phyloP scores from a whole-genome alignment of 2,329 filamentous ascomycete genomes.

The Didymella sp. region DNA sequence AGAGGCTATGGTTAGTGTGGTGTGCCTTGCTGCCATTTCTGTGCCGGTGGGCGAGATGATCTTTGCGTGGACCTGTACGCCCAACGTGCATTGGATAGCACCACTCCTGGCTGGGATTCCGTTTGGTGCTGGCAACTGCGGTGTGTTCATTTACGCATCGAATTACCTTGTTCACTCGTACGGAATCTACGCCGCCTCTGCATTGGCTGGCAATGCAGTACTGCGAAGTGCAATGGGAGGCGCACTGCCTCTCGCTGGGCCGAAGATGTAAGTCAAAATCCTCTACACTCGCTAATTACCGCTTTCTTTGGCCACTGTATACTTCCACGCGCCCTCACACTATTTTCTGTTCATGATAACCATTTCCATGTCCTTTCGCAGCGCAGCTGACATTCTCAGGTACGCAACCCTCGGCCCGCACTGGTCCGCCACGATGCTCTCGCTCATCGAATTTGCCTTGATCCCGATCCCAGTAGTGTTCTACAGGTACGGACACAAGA shows the following conservation, averaged over 20 bases:
- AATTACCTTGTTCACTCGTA: conserved; percentile 84
- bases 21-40: conserved; percentile 77
- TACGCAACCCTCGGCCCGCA: conserved; percentile 73
- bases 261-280: conserved; percentile 59
- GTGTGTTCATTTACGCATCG: conserved; percentile 80
- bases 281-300: not conserved
- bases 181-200: conserved; percentile 80
- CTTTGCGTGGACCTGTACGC: conserved; percentile 77
- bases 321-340: not conserved
- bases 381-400: conserved; percentile 34
- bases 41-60: conserved; percentile 81
- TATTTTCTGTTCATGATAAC: no score
- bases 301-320: not conserved
- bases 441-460: conserved; percentile 73
- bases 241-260: conserved; percentile 76
- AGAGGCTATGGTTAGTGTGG: conserved; percentile 81
- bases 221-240: conserved; percentile 76
- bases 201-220: conserved; percentile 80
- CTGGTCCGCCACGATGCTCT: conserved; percentile 80
- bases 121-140: conserved; percentile 78
- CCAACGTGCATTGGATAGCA: conserved; percentile 81
- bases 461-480: conserved; percentile 84
- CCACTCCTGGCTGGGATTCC: conserved; percentile 80
- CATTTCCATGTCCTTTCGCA: not conserved
- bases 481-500: conserved; percentile 67